Evolutionary conservation across 306 rosid genomes (phyloP), one percentile per base, ranked within the genome.

Genomic region (Begonia loranthoides): DNA sequence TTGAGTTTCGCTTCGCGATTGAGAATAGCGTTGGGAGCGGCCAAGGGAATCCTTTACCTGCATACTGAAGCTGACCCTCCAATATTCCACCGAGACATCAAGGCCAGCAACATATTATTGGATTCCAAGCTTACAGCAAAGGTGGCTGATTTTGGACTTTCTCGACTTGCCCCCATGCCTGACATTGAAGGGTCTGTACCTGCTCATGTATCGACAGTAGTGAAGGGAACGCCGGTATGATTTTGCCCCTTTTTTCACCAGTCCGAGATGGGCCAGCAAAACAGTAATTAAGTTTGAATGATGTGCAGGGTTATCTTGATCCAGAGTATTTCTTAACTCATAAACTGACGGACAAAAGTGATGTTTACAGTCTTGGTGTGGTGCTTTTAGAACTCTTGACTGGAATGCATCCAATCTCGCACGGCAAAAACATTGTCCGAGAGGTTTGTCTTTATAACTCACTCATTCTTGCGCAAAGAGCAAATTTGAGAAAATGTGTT

Each of bases 1-100:
- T 62, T 67, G 45, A 78, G 78, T 64, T 92, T 87, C 54, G 65
- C 73, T 49, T 62, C 58, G 75, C 83, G 99, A 76, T 68, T 87
- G 70, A 79, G 69, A 71, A 73, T 84, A 9, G 88, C 99, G 4
- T 57, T 81, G 66, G 99, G 76, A 19, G 74, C 94, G 49, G 85
- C 96, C 36, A 92, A 79, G 75, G 99, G 99, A 47, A 84, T 92
- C 55, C 68, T 70, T 41, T 92, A 92, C 70, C 87, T 92, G 10
- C 99, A 92, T 57, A 73, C 86, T 0, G 99, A 87, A 82, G 99
- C 96, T 13, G 78, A 92, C 76, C 99, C 99, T 73, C 99, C 99
- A 1, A 76, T 92, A 75, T 92, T 87, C 61, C 99, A 92, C 65
- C 73, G 99, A 54, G 99, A 92, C 60, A 76, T 92, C 51, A 92